These are phyloP conservation scores for Pleurotus cornucopiae DNA, from an alignment of 768 basidiomycete species.

Conservation along the genomic window DNA sequence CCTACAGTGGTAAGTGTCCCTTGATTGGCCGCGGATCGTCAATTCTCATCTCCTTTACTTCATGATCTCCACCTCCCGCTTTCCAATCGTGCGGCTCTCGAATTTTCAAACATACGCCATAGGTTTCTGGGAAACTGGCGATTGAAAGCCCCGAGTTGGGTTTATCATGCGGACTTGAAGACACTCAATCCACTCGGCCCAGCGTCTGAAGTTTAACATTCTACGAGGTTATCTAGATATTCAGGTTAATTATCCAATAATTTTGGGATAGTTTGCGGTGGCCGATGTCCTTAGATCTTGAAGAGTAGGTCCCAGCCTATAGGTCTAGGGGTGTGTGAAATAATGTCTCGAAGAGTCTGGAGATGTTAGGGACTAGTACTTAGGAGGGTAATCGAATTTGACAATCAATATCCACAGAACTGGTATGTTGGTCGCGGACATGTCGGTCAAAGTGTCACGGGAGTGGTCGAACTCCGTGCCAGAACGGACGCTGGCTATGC, in stretches of 20 bases:
- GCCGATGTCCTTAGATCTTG: not conserved
- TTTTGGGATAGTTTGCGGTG: too few relatives aligned
- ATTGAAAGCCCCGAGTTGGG: too few relatives aligned
- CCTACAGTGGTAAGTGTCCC: not conserved
- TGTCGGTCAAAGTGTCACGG: not conserved
- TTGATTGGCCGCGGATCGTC: conserved; percentile 7
- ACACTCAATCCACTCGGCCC: too few relatives aligned
- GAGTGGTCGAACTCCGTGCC: not conserved
- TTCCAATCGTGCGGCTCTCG: not conserved
- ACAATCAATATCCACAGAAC: not conserved
- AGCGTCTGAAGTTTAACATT: too few relatives aligned
- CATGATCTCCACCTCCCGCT: conserved; percentile 4
- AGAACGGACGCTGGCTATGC: not conserved
- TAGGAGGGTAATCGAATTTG: not conserved
- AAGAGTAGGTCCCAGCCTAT: too few relatives aligned
- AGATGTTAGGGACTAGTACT: not conserved
- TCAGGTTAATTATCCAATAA: too few relatives aligned
- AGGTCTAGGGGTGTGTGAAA: too few relatives aligned
- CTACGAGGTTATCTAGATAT: too few relatives aligned
- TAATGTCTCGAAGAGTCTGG: not conserved
- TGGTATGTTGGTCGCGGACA: not conserved
- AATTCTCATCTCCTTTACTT: conserved; percentile 9
- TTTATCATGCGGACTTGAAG: too few relatives aligned
- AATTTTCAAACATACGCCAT: not conserved
- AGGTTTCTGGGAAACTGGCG: too few relatives aligned